Base-by-base conservation (phyloP, 805 yeast species). In the Pichia gijzeniarum region DNA sequence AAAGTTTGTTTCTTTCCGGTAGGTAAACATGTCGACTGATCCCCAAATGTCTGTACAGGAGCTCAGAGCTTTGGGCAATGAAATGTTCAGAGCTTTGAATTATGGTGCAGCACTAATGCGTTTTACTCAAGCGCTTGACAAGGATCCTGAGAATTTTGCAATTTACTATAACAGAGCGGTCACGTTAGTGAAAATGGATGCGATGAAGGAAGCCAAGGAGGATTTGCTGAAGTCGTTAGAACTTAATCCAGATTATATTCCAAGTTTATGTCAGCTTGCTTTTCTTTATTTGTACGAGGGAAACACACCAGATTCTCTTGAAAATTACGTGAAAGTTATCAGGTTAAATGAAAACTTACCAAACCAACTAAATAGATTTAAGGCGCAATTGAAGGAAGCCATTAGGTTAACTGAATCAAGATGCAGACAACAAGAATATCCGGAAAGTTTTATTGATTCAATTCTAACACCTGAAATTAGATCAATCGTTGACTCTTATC, bases 121-220 rank as follows among this genome's bases (percentile, higher is more conserved):
- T 36, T 70, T 68, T 49, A 67, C 74, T 0, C 61, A 63, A 44
- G 72, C 69, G 6, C 40, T 71, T 3, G 47, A 50, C 10, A 41
- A 54, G 5, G 66, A 64, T 32, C 70, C 72, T 19, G 41, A 51
- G 4, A 59, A 65, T 20, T 58, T 59, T 41, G 57, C 67, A 3
- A 40, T 70, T 7, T 60, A 64, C 31, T 65, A 68, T 20, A 68
- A 68, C 52, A 56, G 76, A 45, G 72, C 72, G 3, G 72, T 73
- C 2, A 64, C 68, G 10, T 62, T 62, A 44, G 63, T 68, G 20
- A 60, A 62, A 32, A 47, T 68, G 40, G 67, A 65, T 22, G 49
- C 62, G 13, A 57, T 57, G 47, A 62, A 63, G 2, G 64, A 61
- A 33, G 72, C 74, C 1, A 62, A 64, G 27, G 50, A 47, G 5